Conservation (phyloP, 768 basidiomycete species). For the Pholiota microspora region DNA sequence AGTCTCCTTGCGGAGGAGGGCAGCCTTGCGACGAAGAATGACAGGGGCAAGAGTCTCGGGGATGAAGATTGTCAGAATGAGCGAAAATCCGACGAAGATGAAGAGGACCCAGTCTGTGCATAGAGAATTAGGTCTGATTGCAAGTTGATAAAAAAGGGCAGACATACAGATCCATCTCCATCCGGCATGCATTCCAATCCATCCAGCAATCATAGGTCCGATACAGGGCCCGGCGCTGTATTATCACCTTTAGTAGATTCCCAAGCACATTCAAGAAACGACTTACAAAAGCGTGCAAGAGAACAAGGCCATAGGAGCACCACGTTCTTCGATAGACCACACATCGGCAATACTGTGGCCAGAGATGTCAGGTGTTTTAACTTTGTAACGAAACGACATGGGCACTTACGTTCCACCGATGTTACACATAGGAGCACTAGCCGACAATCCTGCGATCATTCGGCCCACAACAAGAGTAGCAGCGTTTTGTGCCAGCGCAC, state of each 20-base stretch:
- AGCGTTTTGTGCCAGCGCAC: conserved; percentile 42
- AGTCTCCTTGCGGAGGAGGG: conserved; percentile 36
- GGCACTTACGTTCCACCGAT: conserved; percentile 44
- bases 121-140: background rate
- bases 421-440: conserved; percentile 43
- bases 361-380: background rate
- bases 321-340: conserved; percentile 39
- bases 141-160: background rate
- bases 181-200: conserved; percentile 43
- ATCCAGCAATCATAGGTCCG: conserved; percentile 50
- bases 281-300: conserved; percentile 44
- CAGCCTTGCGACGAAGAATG: conserved; percentile 41
- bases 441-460: conserved; percentile 43
- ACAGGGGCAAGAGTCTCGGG: conserved; percentile 51
- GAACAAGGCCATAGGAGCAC: conserved; percentile 49
- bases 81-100: conserved; percentile 37
- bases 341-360: conserved; percentile 35
- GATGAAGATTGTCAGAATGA: conserved; percentile 38
- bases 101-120: conserved; percentile 41
- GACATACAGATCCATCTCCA: conserved; percentile 44
- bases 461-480: conserved; percentile 41
- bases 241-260: too few relatives aligned
- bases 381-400: conserved; percentile 5
- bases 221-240: conserved; percentile 42
- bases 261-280: background rate